A percentile compares a stretch with the other conserved stretches of the same genome.
Evolutionary conservation across 140 eudicot species (phyloP).

Genomic region (Stevia rebaudiana): DNA sequence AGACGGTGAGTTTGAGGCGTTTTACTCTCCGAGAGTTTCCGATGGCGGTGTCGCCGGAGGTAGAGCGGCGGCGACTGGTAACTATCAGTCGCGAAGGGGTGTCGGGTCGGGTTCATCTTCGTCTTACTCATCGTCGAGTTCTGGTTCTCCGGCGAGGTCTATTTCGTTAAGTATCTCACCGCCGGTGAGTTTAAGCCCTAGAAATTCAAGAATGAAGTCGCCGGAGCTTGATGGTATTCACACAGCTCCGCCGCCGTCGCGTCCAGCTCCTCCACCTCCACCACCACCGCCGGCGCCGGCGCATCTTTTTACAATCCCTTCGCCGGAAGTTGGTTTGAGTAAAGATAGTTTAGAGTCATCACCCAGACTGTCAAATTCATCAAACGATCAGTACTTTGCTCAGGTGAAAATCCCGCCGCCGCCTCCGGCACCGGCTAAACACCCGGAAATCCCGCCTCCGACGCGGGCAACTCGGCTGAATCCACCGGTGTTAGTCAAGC

Average conservation of each 20-base stretch:
- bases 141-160: conserved; percentile 70
- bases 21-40: conserved; percentile 70
- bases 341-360: conserved; percentile 48
- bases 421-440: conserved; percentile 31
- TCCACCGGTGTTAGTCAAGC: conserved; percentile 48
- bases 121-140: conserved; percentile 48
- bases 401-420: conserved; percentile 37
- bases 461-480: conserved; percentile 25
- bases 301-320: neutral
- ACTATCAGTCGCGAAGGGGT: conserved; percentile 25
- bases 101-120: conserved; percentile 44
- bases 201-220: conserved; percentile 52
- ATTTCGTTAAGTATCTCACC: conserved; percentile 75
- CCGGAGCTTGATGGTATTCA: conserved; percentile 61
- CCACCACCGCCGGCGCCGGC: conserved; percentile 9
- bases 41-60: conserved; percentile 43
- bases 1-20: conserved; percentile 57
- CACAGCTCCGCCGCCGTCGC: conserved; percentile 42
- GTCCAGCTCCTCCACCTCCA: conserved; percentile 34
- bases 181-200: conserved; percentile 66
- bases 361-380: conserved; percentile 40
- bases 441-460: conserved; percentile 38
- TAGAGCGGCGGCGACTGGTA: conserved; percentile 33
- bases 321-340: conserved; percentile 43
- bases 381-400: conserved; percentile 28